Evolutionary conservation across 2,329 filamentous ascomycete genomes (phyloP).

Genomic region (Metarhizium anisopliae): DNA sequence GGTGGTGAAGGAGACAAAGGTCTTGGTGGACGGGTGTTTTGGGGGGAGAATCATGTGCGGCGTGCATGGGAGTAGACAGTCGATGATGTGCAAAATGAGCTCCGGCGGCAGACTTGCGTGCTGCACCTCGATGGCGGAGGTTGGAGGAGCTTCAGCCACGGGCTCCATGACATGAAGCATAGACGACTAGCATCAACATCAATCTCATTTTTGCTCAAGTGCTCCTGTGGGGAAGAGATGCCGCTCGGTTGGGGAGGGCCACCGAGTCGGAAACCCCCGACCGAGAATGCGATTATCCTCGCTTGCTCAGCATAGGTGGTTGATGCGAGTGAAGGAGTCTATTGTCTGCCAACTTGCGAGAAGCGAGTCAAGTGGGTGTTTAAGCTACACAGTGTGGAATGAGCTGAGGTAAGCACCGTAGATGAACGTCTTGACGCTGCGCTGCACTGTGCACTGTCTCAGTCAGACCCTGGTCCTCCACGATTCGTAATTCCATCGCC

Average conservation of each 20-base stretch:
- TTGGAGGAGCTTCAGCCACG: background rate
- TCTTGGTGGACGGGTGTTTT: slow-evolving; percentile 30
- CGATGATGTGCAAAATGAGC: slow-evolving; percentile 26
- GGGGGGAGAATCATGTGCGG: slow-evolving; percentile 23
- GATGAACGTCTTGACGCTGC: too few relatives aligned
- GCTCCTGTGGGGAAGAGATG: background rate
- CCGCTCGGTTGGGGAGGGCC: background rate
- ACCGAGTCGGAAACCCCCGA: too few relatives aligned
- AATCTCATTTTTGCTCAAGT: too few relatives aligned
- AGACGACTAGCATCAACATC: background rate
- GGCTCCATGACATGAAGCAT: background rate
- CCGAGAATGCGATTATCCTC: too few relatives aligned
- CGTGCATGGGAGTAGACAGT: slow-evolving; percentile 24
- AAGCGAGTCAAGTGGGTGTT: background rate
- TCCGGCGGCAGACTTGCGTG: slow-evolving; percentile 21
- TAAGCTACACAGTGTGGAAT: too few relatives aligned
- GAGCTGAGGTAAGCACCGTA: too few relatives aligned
- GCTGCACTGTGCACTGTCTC: too few relatives aligned
- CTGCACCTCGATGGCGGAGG: background rate
- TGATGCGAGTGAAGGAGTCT: background rate
- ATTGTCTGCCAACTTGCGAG: background rate
- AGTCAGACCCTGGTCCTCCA: too few relatives aligned
- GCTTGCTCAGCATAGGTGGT: background rate
- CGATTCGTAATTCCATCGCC: too few relatives aligned
- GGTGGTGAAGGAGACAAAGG: slow-evolving; percentile 33